Base-by-base conservation (phyloP, 2,329 filamentous ascomycete genomes). In the Trichoderma lentiforme region DNA sequence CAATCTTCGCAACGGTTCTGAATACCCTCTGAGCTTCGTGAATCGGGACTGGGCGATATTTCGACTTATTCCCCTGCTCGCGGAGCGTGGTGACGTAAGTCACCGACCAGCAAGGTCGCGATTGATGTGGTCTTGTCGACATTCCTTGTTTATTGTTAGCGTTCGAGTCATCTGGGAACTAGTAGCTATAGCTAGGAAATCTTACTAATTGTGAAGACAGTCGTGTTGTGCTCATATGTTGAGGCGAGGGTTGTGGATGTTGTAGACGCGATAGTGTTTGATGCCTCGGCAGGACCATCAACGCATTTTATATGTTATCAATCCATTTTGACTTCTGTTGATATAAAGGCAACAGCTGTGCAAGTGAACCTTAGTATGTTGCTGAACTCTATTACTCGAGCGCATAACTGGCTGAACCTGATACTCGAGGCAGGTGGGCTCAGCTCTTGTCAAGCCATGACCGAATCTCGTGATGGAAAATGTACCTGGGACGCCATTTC, bases 191-290 rank as follows among this genome's bases (percentile, higher is more conserved):
- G 39, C 39, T n/a, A 43, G 15, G 14, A 4, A 43, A 8, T n/a
- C 15, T n/a, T 43, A n/a, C 15, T n/a, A 18, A 9, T 8, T 39
- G 15, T 39, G 36, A 36, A 15, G 0, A 36, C 5, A 36, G 34
- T 0, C 2, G 14, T 18, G 0, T 6, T 43, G 15, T 1, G 0
- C 0, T 43, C 39, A 9, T 4, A 43, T 4, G 15, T 9, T 3
- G 18, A 15, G 3, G 1, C 0, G 39, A 43, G 0, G 3, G 7
- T 4, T 2, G 1, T 43, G 39, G 3, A 9, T 9, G 9, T 43
- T n/a, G 39, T n/a, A 43, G 18, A 43, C 15, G 18, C 7, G 0
- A 15, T n/a, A 15, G 9, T 9, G 39, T n/a, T n/a, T 43, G 39
- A 9, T 43, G 18, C 39, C 39, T 43, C 18, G 39, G 39, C 7